Conservation (phyloP, 2,329 filamentous ascomycete genomes). For the Neospermospora avenae region DNA sequence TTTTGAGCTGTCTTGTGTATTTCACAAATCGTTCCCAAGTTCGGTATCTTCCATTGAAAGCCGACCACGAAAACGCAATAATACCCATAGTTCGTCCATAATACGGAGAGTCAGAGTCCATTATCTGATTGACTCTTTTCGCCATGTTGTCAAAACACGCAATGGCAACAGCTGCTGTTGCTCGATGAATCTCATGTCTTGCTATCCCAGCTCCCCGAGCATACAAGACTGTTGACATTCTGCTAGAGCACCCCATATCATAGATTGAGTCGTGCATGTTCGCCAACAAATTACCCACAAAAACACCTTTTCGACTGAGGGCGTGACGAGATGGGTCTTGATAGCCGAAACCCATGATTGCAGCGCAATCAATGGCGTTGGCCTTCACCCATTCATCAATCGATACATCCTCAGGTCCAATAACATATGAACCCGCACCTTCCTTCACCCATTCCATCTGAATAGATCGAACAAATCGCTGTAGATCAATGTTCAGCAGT, state of each 20-base stretch:
- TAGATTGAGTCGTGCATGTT: slow-evolving; percentile 6
- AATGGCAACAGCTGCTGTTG: slow-evolving; percentile 1
- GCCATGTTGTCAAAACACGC: slow-evolving; percentile 3
- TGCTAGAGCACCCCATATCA: slow-evolving; percentile 4
- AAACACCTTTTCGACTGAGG: neutral
- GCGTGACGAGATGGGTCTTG: neutral
- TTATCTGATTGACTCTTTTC: neutral
- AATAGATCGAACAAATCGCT: neutral
- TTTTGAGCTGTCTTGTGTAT: slow-evolving; percentile 4
- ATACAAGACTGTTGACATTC: neutral
- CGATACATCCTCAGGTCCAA: neutral
- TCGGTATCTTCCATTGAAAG: slow-evolving; percentile 6
- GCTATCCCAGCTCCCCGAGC: neutral
- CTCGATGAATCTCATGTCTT: neutral
- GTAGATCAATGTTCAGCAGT: neutral
- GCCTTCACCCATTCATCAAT: neutral
- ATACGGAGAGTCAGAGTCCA: neutral
- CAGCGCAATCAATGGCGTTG: neutral
- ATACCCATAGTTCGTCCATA: neutral
- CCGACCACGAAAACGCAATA: neutral
- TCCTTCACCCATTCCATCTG: neutral
- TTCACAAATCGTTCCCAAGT: slow-evolving; percentile 11
- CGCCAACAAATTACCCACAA: slow-evolving; percentile 1
- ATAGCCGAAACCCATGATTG: slow-evolving; percentile 3
- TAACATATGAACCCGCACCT: neutral